Conservation (phyloP, 192 early-diverging fungal species). For the Podila horticola region DNA sequence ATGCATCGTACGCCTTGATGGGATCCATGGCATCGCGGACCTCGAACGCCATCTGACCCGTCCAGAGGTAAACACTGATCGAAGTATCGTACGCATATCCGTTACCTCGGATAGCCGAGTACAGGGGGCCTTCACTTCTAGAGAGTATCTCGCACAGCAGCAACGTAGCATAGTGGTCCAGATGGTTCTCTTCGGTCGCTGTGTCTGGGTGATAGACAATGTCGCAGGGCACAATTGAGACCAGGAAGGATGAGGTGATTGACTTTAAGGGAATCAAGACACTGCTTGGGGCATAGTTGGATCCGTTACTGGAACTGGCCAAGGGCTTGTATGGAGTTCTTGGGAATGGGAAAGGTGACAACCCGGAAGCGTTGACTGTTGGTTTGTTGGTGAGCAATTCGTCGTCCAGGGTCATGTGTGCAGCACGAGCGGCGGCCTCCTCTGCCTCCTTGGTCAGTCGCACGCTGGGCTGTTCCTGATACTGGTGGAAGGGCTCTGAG, state of each 20-base stretch:
- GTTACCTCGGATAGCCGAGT: constrained; percentile 77
- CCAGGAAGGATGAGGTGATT: constrained; percentile 54
- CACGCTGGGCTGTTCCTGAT: constrained; percentile 42
- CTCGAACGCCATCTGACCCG: constrained; percentile 57
- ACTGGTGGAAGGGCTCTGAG: constrained; percentile 46
- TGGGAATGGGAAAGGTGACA: constrained; percentile 54
- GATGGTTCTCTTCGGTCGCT: constrained; percentile 50
- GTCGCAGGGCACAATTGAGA: constrained; percentile 56
- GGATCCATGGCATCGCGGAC: constrained; percentile 42
- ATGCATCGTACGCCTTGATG: constrained; percentile 48
- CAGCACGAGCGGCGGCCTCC: constrained; percentile 33
- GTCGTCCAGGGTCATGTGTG: constrained; percentile 36
- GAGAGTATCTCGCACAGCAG: constrained; percentile 77
- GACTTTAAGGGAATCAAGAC: constrained; percentile 59
- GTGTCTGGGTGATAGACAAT: constrained; percentile 47
- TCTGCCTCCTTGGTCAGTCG: constrained; percentile 31
- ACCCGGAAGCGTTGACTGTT: neutral
- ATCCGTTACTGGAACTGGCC: constrained; percentile 8
- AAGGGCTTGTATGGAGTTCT: constrained; percentile 54
- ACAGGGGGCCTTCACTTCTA: constrained; percentile 80
- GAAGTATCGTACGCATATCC: constrained; percentile 81
- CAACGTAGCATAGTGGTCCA: constrained; percentile 64
- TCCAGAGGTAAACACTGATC: constrained; percentile 65
- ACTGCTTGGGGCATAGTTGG: constrained; percentile 36
- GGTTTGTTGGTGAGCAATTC: neutral